Evolutionary conservation across 495 filamentous ascomycete species (phyloP).

Genomic region (Xeromyces bisporus): DNA sequence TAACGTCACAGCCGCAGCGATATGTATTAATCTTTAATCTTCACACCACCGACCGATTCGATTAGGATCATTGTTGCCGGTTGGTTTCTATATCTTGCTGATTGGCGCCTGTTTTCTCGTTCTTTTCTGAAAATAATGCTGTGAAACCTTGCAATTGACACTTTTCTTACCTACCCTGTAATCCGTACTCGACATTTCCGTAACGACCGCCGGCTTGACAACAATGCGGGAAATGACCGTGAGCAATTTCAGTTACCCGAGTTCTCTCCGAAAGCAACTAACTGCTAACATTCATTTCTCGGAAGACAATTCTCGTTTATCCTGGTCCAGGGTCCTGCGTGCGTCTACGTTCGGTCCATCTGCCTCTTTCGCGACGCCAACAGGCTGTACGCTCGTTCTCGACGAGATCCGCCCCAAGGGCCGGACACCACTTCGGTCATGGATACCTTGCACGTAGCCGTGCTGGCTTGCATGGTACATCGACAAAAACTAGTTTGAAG

Average conservation of each 20-base stretch:
- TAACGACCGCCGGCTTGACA: slow-evolving; percentile 6
- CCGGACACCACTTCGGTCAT: too few species aligned
- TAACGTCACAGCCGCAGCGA: too few species aligned
- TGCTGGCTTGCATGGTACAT: slow-evolving; percentile 2
- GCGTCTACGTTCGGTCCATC: slow-evolving; percentile 9
- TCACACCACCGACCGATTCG: too few species aligned
- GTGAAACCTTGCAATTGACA: too few species aligned
- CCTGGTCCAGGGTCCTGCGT: slow-evolving; percentile 10
- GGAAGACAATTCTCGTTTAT: slow-evolving; percentile 6
- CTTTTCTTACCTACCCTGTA: slow-evolving; percentile 5
- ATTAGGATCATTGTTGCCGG: slow-evolving; percentile 6
- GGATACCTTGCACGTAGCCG: slow-evolving; percentile 5
- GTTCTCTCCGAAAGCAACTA: too few species aligned
- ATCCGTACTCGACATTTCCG: slow-evolving; percentile 17
- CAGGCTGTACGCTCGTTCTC: slow-evolving; percentile 16
- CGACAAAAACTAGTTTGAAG: slow-evolving; percentile 4
- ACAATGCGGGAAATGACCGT: slow-evolving; percentile 23
- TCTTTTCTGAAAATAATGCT: too few species aligned
- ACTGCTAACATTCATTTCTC: too few species aligned
- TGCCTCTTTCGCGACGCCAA: slow-evolving; percentile 6
- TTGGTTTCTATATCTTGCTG: slow-evolving; percentile 1
- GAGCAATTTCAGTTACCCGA: slow-evolving; percentile 5
- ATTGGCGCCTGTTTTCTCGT: too few species aligned
- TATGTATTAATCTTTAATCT: too few species aligned
- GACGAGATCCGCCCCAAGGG: slow-evolving; percentile 7